phyloP scores from a whole-genome alignment of 2,329 filamentous ascomycete species.

The Penicillium decumbens region DNA sequence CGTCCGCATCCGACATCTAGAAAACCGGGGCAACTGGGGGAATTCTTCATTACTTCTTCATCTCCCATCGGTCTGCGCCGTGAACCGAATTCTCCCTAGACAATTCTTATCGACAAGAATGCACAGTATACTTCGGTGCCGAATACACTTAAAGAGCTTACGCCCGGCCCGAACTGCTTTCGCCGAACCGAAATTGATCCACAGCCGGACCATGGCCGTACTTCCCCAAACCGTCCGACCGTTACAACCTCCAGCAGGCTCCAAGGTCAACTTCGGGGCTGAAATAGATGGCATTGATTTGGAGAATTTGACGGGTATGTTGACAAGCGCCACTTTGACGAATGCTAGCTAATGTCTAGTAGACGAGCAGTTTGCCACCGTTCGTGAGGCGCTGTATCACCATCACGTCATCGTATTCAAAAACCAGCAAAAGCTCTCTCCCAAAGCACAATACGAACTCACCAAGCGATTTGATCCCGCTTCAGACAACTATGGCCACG shows the following conservation, averaged over 20 bases:
- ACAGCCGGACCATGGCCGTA: conserved; percentile 10
- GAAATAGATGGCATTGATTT: conserved; percentile 55
- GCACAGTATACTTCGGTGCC: not conserved
- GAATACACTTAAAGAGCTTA: conserved; percentile 7
- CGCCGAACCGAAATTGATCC: not conserved
- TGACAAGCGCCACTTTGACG: not conserved
- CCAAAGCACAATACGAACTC: conserved; percentile 68
- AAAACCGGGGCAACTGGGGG: not conserved
- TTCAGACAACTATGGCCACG: conserved; percentile 65
- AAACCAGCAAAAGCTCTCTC: conserved; percentile 58
- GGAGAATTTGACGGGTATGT: conserved; percentile 59
- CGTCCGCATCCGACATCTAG: conserved; percentile 13
- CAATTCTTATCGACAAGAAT: not conserved
- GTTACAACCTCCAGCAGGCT: conserved; percentile 26
- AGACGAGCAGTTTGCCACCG: conserved; percentile 61
- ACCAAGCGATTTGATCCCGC: conserved; percentile 69
- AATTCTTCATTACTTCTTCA: not conserved
- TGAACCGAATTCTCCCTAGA: conserved; percentile 2
- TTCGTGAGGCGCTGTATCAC: conserved; percentile 62
- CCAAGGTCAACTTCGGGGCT: conserved; percentile 57
- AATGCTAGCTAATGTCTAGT: conserved; percentile 20
- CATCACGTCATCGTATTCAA: conserved; percentile 69
- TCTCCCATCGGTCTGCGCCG: conserved; percentile 9
- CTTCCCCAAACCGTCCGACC: conserved; percentile 20
- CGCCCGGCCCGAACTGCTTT: not conserved